phyloP scores from a whole-genome alignment of 495 filamentous ascomycete genomes.

The Xanthoparmelia taractica region DNA sequence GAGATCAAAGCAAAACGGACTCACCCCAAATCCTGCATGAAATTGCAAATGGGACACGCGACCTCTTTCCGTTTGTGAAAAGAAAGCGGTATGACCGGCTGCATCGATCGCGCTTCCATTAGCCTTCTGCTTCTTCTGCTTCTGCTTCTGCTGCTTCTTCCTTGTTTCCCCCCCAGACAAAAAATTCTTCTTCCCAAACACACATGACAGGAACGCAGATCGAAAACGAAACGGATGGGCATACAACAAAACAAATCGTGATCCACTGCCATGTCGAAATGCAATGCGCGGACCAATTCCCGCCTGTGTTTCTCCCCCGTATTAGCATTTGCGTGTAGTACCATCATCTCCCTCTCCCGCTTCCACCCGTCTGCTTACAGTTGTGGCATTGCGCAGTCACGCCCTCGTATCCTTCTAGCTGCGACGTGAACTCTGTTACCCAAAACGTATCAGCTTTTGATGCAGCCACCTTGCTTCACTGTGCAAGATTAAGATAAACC shows the following conservation, averaged over 20 bases:
- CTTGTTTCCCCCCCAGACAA: no score
- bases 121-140: neutral
- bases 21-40: constrained; percentile 46
- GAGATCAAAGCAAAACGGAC: neutral
- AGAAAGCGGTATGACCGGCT: constrained; percentile 44
- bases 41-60: constrained; percentile 45
- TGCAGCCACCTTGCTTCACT: constrained; percentile 8
- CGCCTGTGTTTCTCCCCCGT: constrained; percentile 34
- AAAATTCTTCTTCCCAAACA: no score
- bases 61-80: constrained; percentile 50
- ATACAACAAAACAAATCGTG: constrained; percentile 49
- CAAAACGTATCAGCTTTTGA: constrained; percentile 1
- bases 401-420: constrained; percentile 47
- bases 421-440: constrained; percentile 43
- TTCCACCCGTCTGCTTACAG: constrained; percentile 34
- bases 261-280: constrained; percentile 48
- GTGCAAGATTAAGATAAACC: neutral
- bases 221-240: constrained; percentile 11
- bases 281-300: constrained; percentile 47
- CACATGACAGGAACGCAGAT: neutral
- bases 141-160: neutral
- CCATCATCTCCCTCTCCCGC: no score
- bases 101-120: neutral
- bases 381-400: constrained; percentile 50
- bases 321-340: neutral